Base-by-base conservation (phyloP, 176 grass and related monocot species). In the Carex littledalei region DNA sequence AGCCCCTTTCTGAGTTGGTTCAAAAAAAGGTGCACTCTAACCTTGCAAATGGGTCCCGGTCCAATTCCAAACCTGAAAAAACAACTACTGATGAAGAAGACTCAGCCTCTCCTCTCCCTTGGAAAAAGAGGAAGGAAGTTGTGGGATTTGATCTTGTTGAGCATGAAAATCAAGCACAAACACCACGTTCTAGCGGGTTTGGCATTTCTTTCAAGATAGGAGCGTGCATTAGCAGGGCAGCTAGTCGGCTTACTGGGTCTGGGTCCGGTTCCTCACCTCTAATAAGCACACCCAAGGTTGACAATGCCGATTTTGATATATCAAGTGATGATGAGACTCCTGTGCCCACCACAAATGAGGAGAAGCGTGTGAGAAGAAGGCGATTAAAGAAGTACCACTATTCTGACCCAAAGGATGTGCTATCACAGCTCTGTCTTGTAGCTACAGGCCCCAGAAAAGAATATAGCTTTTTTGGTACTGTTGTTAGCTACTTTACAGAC, bases 191-290 rank as follows among this genome's bases (percentile, higher is more conserved):
- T 69, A 34, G 45, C 6, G 81, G 81, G 24, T 83, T 90, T 86
- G 88, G 88, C 86, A 81, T 85, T 83, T 95, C 93, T 85, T 99
- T 99, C 88, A 99, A 99, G 85, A 89, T 99, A 67, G 96, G 96
- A 65, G 96, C 91, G 66, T 99, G 90, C 82, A 99, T 99, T 85
- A 90, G 93, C 64, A 90, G 96, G 80, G 96, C 91, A 54, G 96
- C 96, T 85, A 95, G 81, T 85, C 93, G 93, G 85, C 90, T 99
- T 73, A 95, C 96, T 78, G 95, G 89, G 68, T 84, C 90, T 20
- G 87, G 91, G 39, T 86, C 93, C 17, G 91, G 92, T 84, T 56
- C 83, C 31, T 61, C 79, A 80, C 80, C 59, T 81, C 72, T 89
- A 32, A 94, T 91, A 35, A 92, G 86, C 52, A 61, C 63, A n/a